Conservation (phyloP, 108 stramenopile species). For the Hondaea fermentalgiana region DNA sequence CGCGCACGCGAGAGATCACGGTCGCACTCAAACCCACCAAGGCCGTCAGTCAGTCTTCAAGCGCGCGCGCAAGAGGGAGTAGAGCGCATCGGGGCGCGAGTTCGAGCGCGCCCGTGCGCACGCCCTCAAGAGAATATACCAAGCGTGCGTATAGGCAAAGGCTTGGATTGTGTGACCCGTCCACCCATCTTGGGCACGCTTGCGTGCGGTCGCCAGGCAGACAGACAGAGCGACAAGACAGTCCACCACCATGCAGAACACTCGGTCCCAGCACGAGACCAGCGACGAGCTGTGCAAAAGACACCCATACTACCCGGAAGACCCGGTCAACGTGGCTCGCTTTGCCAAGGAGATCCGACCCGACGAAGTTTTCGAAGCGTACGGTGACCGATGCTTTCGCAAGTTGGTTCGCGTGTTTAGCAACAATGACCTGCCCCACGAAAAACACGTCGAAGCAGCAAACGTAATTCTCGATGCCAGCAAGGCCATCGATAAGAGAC, state of each 20-base stretch:
- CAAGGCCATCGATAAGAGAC: neutral
- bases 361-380: neutral
- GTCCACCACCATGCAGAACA: neutral
- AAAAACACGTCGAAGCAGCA: neutral
- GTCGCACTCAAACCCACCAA: too few relatives aligned
- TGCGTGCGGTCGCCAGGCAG: too few relatives aligned
- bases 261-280: neutral
- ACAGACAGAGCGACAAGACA: too few relatives aligned
- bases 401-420: neutral
- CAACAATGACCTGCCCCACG: neutral
- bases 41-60: too few relatives aligned
- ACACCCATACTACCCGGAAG: conserved; percentile 5
- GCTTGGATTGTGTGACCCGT: too few relatives aligned
- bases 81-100: too few relatives aligned
- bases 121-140: too few relatives aligned
- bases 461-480: neutral
- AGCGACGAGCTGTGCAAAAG: neutral
- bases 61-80: too few relatives aligned
- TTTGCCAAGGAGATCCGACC: neutral
- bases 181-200: too few relatives aligned
- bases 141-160: too few relatives aligned
- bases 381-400: neutral
- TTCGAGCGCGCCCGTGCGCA: too few relatives aligned
- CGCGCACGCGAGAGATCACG: too few relatives aligned
- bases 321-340: neutral